Percentiles rank a stretch among this genome's conserved stretches.
Evolutionary conservation across 2,329 filamentous ascomycete genomes (phyloP).

Genomic region (Westerdykella aurantiaca): DNA sequence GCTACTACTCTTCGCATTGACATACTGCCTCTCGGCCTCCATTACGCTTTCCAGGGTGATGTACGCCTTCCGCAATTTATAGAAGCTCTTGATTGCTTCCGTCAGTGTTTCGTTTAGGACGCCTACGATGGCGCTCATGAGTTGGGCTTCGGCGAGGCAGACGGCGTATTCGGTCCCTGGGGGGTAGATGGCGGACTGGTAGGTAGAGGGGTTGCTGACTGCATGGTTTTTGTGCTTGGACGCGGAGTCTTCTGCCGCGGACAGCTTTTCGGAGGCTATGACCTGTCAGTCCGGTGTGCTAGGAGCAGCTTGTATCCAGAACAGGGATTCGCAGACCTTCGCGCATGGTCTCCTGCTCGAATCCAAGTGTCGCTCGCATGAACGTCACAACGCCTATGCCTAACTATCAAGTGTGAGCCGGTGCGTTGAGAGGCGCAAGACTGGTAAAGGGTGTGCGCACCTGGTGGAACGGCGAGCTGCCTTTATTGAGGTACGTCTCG

Average conservation of each 20-base stretch:
- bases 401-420: constrained; percentile 47
- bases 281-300: constrained; percentile 8
- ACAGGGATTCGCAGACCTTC: constrained; percentile 47
- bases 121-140: constrained; percentile 83
- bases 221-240: constrained; percentile 71
- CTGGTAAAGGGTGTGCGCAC: constrained; percentile 32
- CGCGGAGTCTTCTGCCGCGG: constrained; percentile 69
- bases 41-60: constrained; percentile 74
- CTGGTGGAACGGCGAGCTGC: constrained; percentile 80
- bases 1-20: constrained; percentile 36
- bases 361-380: constrained; percentile 78
- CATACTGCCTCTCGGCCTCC: constrained; percentile 62
- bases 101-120: constrained; percentile 90
- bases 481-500: constrained; percentile 63
- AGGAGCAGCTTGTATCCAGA: neutral
- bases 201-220: constrained; percentile 55
- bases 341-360: constrained; percentile 86
- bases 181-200: constrained; percentile 63
- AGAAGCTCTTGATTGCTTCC: constrained; percentile 86
- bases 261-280: constrained; percentile 63
- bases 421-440: neutral
- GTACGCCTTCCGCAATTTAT: constrained; percentile 86
- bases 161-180: constrained; percentile 82
- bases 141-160: constrained; percentile 75
- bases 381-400: constrained; percentile 78